Percentiles rank a stretch among this genome's conserved stretches.
Conservation (phyloP, 2,329 filamentous ascomycete genomes). For the Cadophora malorum region DNA sequence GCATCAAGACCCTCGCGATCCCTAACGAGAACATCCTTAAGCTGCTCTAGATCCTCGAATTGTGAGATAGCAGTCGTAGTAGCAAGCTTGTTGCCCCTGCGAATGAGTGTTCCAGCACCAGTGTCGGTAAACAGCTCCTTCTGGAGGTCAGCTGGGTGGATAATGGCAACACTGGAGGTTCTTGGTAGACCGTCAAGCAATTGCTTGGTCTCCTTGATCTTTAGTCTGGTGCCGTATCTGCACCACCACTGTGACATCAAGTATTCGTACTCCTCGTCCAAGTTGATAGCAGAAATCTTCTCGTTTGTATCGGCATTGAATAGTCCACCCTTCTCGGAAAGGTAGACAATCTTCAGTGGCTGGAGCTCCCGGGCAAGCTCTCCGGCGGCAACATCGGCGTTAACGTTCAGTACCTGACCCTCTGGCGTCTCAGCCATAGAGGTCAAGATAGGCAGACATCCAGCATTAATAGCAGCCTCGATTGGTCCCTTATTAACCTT, state of each 20-base stretch:
- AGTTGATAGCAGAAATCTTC: conserved; percentile 96
- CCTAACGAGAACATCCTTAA: conserved; percentile 83
- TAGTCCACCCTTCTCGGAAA: conserved; percentile 97
- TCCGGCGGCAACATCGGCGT: conserved; percentile 94
- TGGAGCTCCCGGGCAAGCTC: conserved; percentile 88
- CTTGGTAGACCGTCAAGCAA: conserved; percentile 86
- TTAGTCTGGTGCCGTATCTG: conserved; percentile 89
- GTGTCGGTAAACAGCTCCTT: conserved; percentile 97
- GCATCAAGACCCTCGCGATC: conserved; percentile 85
- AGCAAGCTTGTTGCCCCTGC: conserved; percentile 87
- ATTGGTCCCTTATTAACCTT: conserved; percentile 90
- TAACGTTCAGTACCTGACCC: conserved; percentile 94
- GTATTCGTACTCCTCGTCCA: conserved; percentile 94
- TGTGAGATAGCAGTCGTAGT: conserved; percentile 74
- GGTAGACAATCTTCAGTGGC: conserved; percentile 95
- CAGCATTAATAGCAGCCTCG: conserved; percentile 87
- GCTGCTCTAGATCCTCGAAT: conserved; percentile 75
- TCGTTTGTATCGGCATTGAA: conserved; percentile 93
- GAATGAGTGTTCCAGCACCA: conserved; percentile 90
- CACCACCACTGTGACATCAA: conserved; percentile 96
- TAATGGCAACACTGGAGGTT: conserved; percentile 95
- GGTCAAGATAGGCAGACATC: conserved; percentile 90
- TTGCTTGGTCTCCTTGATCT: conserved; percentile 98
- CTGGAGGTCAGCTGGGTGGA: conserved; percentile 93
- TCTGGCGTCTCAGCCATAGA: conserved; percentile 95